Conservation (phyloP, 495 filamentous ascomycete species). For the Parathielavia appendiculata region DNA sequence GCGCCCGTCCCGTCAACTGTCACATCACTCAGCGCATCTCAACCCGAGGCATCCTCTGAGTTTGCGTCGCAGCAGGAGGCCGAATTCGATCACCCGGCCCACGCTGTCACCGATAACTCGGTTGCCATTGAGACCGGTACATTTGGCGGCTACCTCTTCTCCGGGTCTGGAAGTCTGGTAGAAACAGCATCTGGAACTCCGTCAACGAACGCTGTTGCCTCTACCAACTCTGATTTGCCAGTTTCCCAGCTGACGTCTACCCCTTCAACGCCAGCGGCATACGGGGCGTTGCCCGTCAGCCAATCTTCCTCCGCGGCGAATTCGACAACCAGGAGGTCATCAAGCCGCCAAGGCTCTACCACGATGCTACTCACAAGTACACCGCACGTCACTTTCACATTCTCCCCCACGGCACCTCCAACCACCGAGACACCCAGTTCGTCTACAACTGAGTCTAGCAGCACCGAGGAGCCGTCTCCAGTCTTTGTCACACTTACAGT, state of each 20-base stretch:
- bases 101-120: background rate
- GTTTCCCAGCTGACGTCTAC: background rate
- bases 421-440: background rate
- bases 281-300: background rate
- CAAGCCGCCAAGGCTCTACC: background rate
- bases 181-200: background rate
- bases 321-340: background rate
- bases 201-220: background rate
- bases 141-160: conserved; percentile 16
- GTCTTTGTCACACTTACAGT: background rate
- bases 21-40: conserved; percentile 4
- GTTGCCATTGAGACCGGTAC: background rate
- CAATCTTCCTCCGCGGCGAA: background rate
- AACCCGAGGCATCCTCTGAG: background rate
- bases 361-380: background rate
- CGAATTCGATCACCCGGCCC: conserved; percentile 18
- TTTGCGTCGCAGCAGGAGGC: conserved; percentile 20
- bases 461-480: background rate
- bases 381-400: too few species aligned
- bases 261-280: background rate
- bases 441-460: background rate
- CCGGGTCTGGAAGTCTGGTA: background rate
- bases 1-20: too few species aligned
- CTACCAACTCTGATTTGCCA: background rate
- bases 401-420: too few species aligned